phyloP scores from a whole-genome alignment of 768 basidiomycete species.

The Trametes cinnabarina region DNA sequence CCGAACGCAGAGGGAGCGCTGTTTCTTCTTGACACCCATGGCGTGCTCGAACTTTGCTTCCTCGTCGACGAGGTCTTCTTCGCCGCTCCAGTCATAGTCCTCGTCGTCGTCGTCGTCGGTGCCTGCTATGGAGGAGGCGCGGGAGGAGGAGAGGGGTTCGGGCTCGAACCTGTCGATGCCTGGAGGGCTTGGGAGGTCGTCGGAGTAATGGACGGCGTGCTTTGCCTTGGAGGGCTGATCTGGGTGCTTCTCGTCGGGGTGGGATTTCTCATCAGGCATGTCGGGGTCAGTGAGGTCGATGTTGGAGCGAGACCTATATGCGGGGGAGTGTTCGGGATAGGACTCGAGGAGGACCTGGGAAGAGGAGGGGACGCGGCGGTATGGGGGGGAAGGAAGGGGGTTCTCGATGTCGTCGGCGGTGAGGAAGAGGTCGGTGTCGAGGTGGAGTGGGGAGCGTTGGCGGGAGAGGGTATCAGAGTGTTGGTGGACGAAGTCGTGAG shows the following conservation, averaged over 20 bases:
- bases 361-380: conserved; percentile 34
- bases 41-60: conserved; percentile 63
- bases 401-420: conserved; percentile 17
- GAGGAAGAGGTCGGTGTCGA: conserved; percentile 22
- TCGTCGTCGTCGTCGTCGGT: conserved; percentile 62
- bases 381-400: conserved; percentile 38
- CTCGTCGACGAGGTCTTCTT: conserved; percentile 72
- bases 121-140: conserved; percentile 44
- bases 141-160: conserved; percentile 31
- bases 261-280: conserved; percentile 23
- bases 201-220: conserved; percentile 55
- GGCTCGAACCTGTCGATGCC: conserved; percentile 19
- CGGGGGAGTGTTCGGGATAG: conserved; percentile 24
- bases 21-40: conserved; percentile 51
- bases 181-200: conserved; percentile 35
- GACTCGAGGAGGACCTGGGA: conserved; percentile 32
- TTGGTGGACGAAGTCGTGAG: conserved; percentile 3
- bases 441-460: background rate
- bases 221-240: conserved; percentile 25
- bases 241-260: conserved; percentile 21
- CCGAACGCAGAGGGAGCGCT: conserved; percentile 54
- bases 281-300: conserved; percentile 20
- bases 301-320: conserved; percentile 26
- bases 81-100: conserved; percentile 72
- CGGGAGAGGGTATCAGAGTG: background rate